Conservation (phyloP, 1,284 basidiomycete species). For the Spongiforma sp. region DNA sequence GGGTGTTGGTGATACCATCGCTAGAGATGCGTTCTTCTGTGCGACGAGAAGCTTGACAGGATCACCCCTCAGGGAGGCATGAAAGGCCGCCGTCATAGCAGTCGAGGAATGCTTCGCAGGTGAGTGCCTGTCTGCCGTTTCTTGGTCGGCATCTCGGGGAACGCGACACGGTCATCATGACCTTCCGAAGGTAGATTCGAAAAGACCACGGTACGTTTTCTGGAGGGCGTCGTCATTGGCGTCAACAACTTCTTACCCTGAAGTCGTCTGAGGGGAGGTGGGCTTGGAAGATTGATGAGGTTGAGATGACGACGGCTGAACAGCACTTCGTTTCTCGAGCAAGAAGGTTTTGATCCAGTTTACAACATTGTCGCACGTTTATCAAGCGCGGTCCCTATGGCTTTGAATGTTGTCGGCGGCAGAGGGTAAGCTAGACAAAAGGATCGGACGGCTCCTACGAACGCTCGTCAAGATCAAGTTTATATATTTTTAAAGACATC, state of each 20-base stretch:
- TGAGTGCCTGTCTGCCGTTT: not conserved
- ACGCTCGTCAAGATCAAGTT: too few relatives aligned
- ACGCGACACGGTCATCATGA: too few relatives aligned
- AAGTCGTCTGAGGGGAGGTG: slow-evolving; percentile 20
- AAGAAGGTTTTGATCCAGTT: slow-evolving; percentile 25
- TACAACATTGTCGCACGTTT: slow-evolving; percentile 29
- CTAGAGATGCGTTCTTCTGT: not conserved
- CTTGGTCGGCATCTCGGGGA: slow-evolving; percentile 17
- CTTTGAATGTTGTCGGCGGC: slow-evolving; percentile 21
- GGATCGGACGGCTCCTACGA: too few relatives aligned
- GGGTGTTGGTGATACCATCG: too few relatives aligned
- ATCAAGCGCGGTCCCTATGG: slow-evolving; percentile 24
- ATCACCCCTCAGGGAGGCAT: slow-evolving; percentile 19
- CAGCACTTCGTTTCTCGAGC: slow-evolving; percentile 3
- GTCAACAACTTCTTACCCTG: slow-evolving; percentile 15
- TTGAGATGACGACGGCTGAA: not conserved
- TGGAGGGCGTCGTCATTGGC: slow-evolving; percentile 19
- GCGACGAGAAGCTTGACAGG: not conserved
- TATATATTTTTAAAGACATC: not conserved
- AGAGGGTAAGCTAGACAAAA: slow-evolving; percentile 26
- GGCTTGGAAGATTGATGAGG: not conserved
- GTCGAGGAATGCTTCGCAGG: slow-evolving; percentile 13
- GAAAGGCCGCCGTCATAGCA: slow-evolving; percentile 23
- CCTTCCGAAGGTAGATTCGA: not conserved
- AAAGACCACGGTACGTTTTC: slow-evolving; percentile 27